Evolutionary conservation across 2,329 filamentous ascomycete species (phyloP).

Genomic region (Tolypocladium sp.): DNA sequence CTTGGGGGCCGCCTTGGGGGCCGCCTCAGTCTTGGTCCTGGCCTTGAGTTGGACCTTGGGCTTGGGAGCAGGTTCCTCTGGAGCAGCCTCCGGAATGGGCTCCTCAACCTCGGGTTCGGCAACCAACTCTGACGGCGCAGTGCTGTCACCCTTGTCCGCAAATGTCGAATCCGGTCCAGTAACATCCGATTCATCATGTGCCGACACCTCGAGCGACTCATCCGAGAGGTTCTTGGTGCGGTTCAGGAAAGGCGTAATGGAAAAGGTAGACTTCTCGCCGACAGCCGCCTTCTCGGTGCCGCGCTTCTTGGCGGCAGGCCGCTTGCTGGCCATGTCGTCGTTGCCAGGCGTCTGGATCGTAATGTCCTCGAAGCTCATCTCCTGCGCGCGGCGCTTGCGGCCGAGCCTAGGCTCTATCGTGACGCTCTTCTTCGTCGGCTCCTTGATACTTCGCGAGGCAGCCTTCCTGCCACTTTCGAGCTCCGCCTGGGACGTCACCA

Average conservation of each 20-base stretch:
- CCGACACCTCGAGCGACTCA: slow-evolving; percentile 18
- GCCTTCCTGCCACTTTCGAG: slow-evolving; percentile 24
- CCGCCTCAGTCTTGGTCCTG: slow-evolving; percentile 1
- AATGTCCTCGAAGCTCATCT: slow-evolving; percentile 34
- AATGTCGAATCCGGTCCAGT: slow-evolving; percentile 2
- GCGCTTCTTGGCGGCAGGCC: slow-evolving; percentile 42
- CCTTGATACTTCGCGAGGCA: slow-evolving; percentile 7
- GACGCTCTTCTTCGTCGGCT: slow-evolving; percentile 12
- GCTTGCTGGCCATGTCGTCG: slow-evolving; percentile 29
- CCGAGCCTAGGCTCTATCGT: slow-evolving; percentile 20
- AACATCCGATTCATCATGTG: slow-evolving; percentile 6
- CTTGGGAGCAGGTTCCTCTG: slow-evolving; percentile 1
- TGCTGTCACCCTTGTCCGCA: slow-evolving; percentile 6
- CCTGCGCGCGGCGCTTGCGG: slow-evolving; percentile 37
- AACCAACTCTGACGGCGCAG: slow-evolving; percentile 14
- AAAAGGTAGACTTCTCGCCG: slow-evolving; percentile 86
- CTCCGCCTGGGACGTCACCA: slow-evolving; percentile 29
- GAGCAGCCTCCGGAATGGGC: slow-evolving; percentile 3
- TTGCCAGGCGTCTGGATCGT: slow-evolving; percentile 38
- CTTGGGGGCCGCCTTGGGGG: slow-evolving; percentile 19
- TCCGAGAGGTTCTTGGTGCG: slow-evolving; percentile 50
- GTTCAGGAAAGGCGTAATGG: slow-evolving; percentile 88
- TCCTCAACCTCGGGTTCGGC: slow-evolving; percentile 22
- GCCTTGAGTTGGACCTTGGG: slow-evolving; percentile 6
- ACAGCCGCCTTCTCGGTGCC: slow-evolving; percentile 42